Base-by-base conservation (phyloP, 192 early-diverging fungal genomes). In the Gamsiella multidivaricata region DNA sequence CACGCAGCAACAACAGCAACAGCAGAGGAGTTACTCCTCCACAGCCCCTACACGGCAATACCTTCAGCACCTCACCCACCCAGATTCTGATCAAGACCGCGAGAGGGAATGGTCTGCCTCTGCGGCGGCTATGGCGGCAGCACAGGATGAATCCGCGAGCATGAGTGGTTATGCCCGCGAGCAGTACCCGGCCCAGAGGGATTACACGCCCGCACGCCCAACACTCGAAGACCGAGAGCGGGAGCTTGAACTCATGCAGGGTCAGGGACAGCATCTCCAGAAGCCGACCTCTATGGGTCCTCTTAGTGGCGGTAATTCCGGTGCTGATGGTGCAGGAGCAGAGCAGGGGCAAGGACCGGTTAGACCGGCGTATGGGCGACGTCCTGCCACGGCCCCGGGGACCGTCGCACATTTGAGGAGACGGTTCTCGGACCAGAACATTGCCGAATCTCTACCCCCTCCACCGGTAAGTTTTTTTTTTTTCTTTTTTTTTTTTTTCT, bases 221-320 rank as follows among this genome's bases (percentile, higher is more conserved):
- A 78, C 74, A 3, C 33, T 78, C 1, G 74, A 78, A 20, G 74
- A 78, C 37, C 58, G 65, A 14, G 74, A 78, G 23, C 73, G 64
- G 8, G 73, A 76, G 22, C 26, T 68, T 25, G 65, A 68, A 5
- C 12, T 51, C 20, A 61, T 66, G 11, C 61, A 76, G n/a, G n/a
- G n/a, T n/a, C n/a, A n/a, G n/a, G n/a, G n/a, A n/a, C n/a, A n/a
- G n/a, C n/a, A n/a, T n/a, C n/a, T n/a, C 18, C 73, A 76, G 45
- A 76, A 76, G 47, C n/a, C n/a, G n/a, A n/a, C n/a, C n/a, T n/a
- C n/a, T n/a, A n/a, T n/a, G n/a, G n/a, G n/a, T n/a, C n/a, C n/a
- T n/a, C n/a, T n/a, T n/a, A 41, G 12, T 29, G 50, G 59, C 14
- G 34, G 39, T 15, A 8, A 18, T 29, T 31, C 67, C 18, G 31